Base-by-base conservation (phyloP, 169 alveolate species). In the Cryptosporidium parvum region DNA sequence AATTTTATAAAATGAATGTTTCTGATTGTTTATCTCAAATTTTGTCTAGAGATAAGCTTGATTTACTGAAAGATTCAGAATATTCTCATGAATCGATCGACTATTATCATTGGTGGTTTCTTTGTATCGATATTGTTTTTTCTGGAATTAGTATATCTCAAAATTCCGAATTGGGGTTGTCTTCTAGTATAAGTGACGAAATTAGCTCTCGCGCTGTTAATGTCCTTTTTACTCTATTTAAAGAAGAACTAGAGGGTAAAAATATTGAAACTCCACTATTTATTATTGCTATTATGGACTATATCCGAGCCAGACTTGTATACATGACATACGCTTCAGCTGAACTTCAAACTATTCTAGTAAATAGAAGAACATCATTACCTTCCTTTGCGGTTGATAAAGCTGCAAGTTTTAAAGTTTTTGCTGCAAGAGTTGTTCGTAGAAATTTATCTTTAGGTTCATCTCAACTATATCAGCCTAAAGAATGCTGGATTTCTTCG, bases 21-120 rank as follows among this genome's bases (percentile, higher is more conserved):
- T 52, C 62, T 29, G 26, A 59, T 4, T 31, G 35, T n/a, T 16
- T 59, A 16, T 42, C 72, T 1, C 44, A 23, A 3, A 73, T 73
- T 73, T 9, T 33, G 0, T 42, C 51, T 7, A 53, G 56, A 73
- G 62, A 44, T 26, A 42, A 65, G 61, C 26, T 16, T 9, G 35
- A 56, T 56, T n/a, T 56, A 56, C n/a, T n/a, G 14, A 59, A 48
- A 21, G n/a, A n/a, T 23, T 0, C 39, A 0, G 56, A 31, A 59
- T 12, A 75, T 58, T 35, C 72, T 6, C 37, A 53, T 9, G 37
- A 53, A 7, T 52, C 58, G 3, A 80, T 80, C 3, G 89, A 80
- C n/a, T 80, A 80, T 29, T 80, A 45, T 48, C 89, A 80, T 7
- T 80, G 89, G 89, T 80, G 89, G 89, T 80, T 80, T 80, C 89